A percentile compares a stretch with the other conserved stretches of the same genome.
These are phyloP conservation scores for Tilletiaria anomala DNA, from an alignment of 1,284 basidiomycete species.

Conservation along the genomic window DNA sequence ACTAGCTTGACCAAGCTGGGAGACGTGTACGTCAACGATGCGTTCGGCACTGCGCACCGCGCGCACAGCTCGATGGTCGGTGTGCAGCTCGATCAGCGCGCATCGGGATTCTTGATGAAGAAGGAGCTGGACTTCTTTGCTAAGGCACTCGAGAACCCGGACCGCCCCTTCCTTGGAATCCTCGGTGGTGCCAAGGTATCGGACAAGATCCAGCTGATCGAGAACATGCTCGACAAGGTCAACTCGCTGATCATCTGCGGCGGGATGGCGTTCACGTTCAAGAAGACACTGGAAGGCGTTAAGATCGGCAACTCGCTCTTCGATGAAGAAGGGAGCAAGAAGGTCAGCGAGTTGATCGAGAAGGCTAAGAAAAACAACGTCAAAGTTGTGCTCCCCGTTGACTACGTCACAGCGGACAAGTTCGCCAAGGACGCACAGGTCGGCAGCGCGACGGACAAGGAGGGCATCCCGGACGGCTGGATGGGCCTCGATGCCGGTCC, in stretches of 20 bases:
- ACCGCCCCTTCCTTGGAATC: conserved; percentile 92
- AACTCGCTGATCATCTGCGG: conserved; percentile 92
- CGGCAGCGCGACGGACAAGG: conserved; percentile 58
- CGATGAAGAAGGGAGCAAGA: conserved; percentile 74
- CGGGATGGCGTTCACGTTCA: conserved; percentile 99
- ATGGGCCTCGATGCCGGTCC: conserved; percentile 62
- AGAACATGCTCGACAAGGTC: conserved; percentile 99
- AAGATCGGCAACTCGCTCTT: conserved; percentile 87
- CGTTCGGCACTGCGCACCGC: conserved; percentile 95
- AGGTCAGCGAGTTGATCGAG: conserved; percentile 62
- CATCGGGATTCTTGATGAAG: conserved; percentile 92
- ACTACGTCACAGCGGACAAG: conserved; percentile 87
- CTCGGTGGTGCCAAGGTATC: conserved; percentile 97
- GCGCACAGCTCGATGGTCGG: conserved; percentile 99
- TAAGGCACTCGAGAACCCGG: conserved; percentile 86
- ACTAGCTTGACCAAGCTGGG: conserved; percentile 76
- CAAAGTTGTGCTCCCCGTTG: conserved; percentile 86
- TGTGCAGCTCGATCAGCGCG: conserved; percentile 78
- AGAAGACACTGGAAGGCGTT: conserved; percentile 76
- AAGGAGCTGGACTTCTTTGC: conserved; percentile 99
- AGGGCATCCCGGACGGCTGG: conserved; percentile 84
- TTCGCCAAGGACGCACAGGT: conserved; percentile 81
- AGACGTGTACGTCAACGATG: conserved; percentile 96
- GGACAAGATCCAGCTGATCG: conserved; percentile 96
- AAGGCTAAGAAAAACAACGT: conserved; percentile 90